A percentile compares a stretch with the other conserved stretches of the same genome.
Conservation (phyloP, 1,284 basidiomycete species). For the Exsudoporus floridanus region DNA sequence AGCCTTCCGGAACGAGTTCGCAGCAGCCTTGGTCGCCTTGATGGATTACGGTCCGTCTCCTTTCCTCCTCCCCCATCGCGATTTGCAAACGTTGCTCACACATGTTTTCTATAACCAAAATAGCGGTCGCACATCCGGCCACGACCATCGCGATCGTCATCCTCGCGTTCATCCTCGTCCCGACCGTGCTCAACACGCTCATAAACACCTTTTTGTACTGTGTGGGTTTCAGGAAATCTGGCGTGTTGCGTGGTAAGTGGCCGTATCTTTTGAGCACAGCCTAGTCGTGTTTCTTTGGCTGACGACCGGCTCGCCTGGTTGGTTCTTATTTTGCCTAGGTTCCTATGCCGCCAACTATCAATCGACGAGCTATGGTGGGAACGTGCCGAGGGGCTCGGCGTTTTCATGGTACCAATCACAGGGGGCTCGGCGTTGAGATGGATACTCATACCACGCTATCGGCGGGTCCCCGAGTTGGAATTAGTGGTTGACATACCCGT, state of each 20-base stretch:
- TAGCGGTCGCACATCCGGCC: conserved; percentile 19
- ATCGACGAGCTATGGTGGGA: conserved; percentile 23
- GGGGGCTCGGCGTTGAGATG: conserved; percentile 1
- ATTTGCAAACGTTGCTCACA: neutral
- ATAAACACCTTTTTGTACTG: neutral
- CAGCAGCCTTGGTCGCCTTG: conserved; percentile 10
- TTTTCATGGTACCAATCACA: conserved; percentile 14
- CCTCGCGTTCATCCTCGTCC: conserved; percentile 14
- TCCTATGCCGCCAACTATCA: conserved; percentile 20
- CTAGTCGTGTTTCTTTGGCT: neutral
- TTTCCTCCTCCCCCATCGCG: neutral
- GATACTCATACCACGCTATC: conserved; percentile 4
- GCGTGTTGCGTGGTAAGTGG: conserved; percentile 17
- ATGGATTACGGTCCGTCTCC: conserved; percentile 18
- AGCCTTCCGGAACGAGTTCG: conserved; percentile 22
- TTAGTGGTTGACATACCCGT: neutral
- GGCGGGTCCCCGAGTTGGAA: neutral
- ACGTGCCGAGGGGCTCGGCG: conserved; percentile 10
- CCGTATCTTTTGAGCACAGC: neutral
- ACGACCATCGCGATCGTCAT: conserved; percentile 10
- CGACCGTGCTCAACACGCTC: conserved; percentile 2
- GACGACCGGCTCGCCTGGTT: neutral
- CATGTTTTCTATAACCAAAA: no score
- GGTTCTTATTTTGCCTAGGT: neutral
- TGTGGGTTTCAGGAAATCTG: neutral